Evolutionary conservation across 768 basidiomycete genomes (phyloP), one percentile per base, ranked within the genome.

Genomic region (Pleurotus giganteus): DNA sequence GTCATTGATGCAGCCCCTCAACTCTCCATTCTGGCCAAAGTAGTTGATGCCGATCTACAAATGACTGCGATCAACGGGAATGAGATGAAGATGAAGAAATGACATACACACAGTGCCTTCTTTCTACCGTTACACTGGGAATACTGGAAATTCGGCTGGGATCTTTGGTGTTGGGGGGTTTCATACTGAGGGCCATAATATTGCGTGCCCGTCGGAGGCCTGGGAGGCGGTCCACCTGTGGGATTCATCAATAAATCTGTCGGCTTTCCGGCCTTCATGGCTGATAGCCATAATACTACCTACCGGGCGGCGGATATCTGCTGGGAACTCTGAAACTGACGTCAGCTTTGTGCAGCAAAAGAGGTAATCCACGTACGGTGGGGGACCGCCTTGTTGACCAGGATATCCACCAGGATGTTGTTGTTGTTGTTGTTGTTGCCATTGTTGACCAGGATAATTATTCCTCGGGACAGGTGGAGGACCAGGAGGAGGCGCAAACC

Each of bases 1-100:
- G 63, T 99, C 96, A 66, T 98, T 96, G 66, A 96, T 88, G 65
- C 96, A 98, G 8, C 96, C 96, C 0, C 73, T 69, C 5, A 98
- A 74, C 61, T 85, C 79, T n/a, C 79, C 79, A 3, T 68, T 66
- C 60, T 85, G 83, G 1, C 89, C 87, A 19, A 77, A 65, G 66
- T 98, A 98, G 68, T 93, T 93, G 61, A 97, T 91, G 0, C 95
- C 95, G 60, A 97, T 85, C 92, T 93, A 59, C 7, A 45, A 15
- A 17, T 2, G 7, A 34, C 24, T 26, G 3, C 39, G 17, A 17
- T 57, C 31, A 47, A 28, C 19, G 46, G 28, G n/a, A 42, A 31
- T 19, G 12, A 23, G 8, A 52, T 23, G n/a, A 11, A 15, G 9
- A 41, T n/a, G 7, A 57, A 24, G 31, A 34, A 24, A 21, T 39